phyloP scores from a whole-genome alignment of 2,329 filamentous ascomycete genomes.

The Coniochaeta prunicola region DNA sequence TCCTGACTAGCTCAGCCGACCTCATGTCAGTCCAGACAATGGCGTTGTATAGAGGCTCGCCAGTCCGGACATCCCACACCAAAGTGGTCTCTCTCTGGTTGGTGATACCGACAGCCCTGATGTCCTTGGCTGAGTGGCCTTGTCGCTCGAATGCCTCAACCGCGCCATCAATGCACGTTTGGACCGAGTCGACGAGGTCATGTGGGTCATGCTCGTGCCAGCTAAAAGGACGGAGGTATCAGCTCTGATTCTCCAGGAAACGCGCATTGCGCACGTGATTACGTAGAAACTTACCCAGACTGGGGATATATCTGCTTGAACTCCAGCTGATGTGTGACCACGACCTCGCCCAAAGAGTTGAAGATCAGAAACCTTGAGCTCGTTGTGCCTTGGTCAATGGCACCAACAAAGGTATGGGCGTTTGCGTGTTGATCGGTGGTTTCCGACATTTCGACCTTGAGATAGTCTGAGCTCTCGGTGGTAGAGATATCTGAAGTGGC shows the following conservation, averaged over 20 bases:
- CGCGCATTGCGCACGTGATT: too few relatives aligned
- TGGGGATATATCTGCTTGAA: constrained; percentile 69
- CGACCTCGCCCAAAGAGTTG: constrained; percentile 59
- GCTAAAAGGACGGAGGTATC: constrained; percentile 32
- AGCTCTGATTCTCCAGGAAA: background rate
- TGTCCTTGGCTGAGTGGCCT: constrained; percentile 60
- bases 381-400: constrained; percentile 75
- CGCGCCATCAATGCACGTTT: constrained; percentile 69
- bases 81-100: constrained; percentile 80
- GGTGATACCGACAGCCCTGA: constrained; percentile 72
- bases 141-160: constrained; percentile 60
- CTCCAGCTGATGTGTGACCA: constrained; percentile 68
- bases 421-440: constrained; percentile 1
- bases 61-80: constrained; percentile 71
- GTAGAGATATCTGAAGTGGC: background rate
- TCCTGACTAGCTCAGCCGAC: constrained; percentile 62
- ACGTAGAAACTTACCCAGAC: constrained; percentile 65
- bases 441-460: constrained; percentile 1
- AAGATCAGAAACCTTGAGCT: constrained; percentile 75
- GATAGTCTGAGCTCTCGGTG: background rate
- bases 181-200: constrained; percentile 65
- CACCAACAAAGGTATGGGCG: constrained; percentile 52
- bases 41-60: constrained; percentile 70
- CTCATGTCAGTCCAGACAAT: constrained; percentile 85
- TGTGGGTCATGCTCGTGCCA: constrained; percentile 82